Conservation (phyloP, 805 yeast species). For the Myxozyma mucilagina region DNA sequence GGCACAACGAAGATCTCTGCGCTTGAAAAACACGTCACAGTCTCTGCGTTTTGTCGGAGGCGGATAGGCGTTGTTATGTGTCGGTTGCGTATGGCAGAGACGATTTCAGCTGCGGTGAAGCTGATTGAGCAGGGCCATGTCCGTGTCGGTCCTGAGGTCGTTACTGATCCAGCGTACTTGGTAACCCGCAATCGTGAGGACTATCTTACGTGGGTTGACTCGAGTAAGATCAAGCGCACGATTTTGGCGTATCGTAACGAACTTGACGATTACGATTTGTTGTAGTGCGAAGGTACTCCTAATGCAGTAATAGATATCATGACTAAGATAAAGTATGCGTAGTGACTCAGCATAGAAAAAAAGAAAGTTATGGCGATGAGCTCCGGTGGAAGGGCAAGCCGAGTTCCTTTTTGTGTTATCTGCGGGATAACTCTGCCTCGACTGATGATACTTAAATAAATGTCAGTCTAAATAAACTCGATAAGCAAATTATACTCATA, state of each 20-base stretch:
- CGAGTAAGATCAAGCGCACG: slow-evolving; percentile 87
- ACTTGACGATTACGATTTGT: slow-evolving; percentile 58
- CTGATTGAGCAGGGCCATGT: slow-evolving; percentile 97
- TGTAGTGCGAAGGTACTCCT: slow-evolving; percentile 35
- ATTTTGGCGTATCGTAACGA: slow-evolving; percentile 81
- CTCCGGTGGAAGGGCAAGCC: not conserved
- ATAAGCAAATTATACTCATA: no score
- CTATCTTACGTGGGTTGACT: slow-evolving; percentile 96
- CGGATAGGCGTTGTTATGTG: slow-evolving; percentile 94
- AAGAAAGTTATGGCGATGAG: not conserved
- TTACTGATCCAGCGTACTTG: slow-evolving; percentile 93
- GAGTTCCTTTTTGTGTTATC: not conserved
- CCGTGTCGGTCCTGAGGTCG: slow-evolving; percentile 92
- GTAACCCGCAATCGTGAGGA: slow-evolving; percentile 94
- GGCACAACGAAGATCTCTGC: slow-evolving; percentile 88
- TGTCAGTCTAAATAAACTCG: no score
- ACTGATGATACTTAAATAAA: no score
- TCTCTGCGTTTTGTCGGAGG: slow-evolving; percentile 87
- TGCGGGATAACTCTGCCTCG: not conserved
- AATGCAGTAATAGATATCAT: not conserved
- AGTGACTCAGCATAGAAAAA: no score
- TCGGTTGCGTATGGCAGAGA: slow-evolving; percentile 89
- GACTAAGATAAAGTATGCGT: not conserved
- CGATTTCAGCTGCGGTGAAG: slow-evolving; percentile 81
- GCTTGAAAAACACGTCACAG: slow-evolving; percentile 87